phyloP scores from a whole-genome alignment of 2,329 filamentous ascomycete genomes.

The Apiospora sp. region DNA sequence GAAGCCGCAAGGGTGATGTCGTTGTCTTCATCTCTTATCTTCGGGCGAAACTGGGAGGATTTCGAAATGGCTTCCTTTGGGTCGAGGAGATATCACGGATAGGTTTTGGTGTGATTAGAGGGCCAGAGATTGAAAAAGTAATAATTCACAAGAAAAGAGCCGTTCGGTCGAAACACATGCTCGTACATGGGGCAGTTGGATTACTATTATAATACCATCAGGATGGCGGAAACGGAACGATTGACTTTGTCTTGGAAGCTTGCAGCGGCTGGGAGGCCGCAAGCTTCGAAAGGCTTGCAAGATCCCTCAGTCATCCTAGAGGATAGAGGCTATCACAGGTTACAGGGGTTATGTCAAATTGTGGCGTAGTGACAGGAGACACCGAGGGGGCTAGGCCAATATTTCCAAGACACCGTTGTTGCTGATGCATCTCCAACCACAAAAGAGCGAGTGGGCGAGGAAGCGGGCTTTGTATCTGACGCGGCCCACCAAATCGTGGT shows the following conservation, averaged over 20 bases:
- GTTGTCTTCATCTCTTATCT: neutral
- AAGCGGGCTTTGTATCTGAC: neutral
- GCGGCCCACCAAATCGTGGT: neutral
- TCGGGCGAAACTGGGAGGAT: too few species aligned
- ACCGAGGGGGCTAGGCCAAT: neutral
- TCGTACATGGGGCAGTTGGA: neutral
- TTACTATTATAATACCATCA: neutral
- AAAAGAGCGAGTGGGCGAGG: neutral
- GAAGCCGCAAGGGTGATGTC: neutral
- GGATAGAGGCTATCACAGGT: slow-evolving; percentile 5
- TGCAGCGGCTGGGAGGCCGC: neutral
- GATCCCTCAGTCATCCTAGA: slow-evolving; percentile 1
- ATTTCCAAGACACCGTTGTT: neutral
- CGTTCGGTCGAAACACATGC: neutral
- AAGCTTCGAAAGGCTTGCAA: neutral
- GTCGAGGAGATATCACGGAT: too few species aligned
- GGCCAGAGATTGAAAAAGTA: neutral
- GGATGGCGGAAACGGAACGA: neutral
- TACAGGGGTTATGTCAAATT: neutral
- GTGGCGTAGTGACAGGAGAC: neutral
- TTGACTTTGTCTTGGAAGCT: slow-evolving; percentile 15
- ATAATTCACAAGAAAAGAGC: neutral
- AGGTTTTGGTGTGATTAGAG: too few species aligned
- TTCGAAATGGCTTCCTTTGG: too few species aligned
- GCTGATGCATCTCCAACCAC: neutral